phyloP scores from a whole-genome alignment of 768 basidiomycete species.

The Crepidotus variabilis region DNA sequence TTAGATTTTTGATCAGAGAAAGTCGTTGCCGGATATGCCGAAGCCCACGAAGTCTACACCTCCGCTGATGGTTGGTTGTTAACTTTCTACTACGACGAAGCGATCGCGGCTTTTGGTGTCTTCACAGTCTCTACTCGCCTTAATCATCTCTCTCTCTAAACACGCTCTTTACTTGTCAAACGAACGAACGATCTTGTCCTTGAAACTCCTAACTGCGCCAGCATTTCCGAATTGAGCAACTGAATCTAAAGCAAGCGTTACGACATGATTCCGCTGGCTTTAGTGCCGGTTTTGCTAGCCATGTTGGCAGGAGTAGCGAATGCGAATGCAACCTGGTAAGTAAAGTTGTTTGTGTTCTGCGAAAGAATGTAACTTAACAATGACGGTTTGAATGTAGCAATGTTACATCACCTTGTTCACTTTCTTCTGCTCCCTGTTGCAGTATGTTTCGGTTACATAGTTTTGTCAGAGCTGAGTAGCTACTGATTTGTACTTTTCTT shows the following conservation, averaged over 20 bases:
- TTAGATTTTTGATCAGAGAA: no score
- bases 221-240: no score
- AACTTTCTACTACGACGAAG: no score
- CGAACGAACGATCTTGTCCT: no score
- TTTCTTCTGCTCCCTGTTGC: constrained; percentile 43
- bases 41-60: no score
- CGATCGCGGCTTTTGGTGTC: no score
- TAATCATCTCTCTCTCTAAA: no score
- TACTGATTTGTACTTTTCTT: constrained; percentile 2
- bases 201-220: no score
- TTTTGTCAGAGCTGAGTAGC: background rate
- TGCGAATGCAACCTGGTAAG: constrained; percentile 20
- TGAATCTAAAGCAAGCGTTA: background rate
- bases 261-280: constrained; percentile 3
- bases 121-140: no score
- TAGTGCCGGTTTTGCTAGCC: constrained; percentile 17
- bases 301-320: constrained; percentile 16
- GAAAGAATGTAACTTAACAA: background rate
- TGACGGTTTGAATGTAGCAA: constrained; percentile 28
- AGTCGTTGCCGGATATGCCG: no score
- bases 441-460: constrained; percentile 30
- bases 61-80: no score
- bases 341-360: background rate
- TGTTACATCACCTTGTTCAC: constrained; percentile 38
- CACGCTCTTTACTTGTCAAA: no score